Evolutionary conservation across 2,329 filamentous ascomycete genomes (phyloP), one percentile per base, ranked within the genome.

Genomic region (Neoascochyta sp.): DNA sequence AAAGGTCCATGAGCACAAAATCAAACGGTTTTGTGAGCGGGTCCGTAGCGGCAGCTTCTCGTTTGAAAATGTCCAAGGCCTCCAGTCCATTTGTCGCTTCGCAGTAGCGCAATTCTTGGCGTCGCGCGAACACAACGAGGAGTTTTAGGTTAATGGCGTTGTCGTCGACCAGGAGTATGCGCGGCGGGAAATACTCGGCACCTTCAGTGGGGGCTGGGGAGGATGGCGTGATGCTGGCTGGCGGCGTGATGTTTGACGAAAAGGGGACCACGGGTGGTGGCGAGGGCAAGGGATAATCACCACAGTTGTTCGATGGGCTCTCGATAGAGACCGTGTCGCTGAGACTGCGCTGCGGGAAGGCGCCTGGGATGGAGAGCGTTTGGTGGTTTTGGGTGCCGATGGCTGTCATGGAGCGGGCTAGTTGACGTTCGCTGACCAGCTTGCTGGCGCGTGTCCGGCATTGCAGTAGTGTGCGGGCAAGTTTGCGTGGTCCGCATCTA

Each of bases 101-200:
- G 5, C 31, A 32, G 33, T 54, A 59, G 10, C 41, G 43, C 4
- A 56, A 36, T 4, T 41, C 43, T 30, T 60, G 46, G 8, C 54
- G 55, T 25, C 50, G 50, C n/a, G 52, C 49, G 26, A 71, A 72
- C 46, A 70, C 68, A 11, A 64, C 55, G 16, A 61, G 47, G 14
- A 60, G 47, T 24, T 57, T 57, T 20, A 58, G 46, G 26, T 61
- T 61, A 42, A 60, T 59, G 8, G 44, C 43, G 36, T 60, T 60
- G 34, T 60, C 57, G 34, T 60, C 55, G 24, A 59, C 55, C 17
- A 59, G 47, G 9, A 60, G 47, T 13, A 60, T 41, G 16, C 52
- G 45, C 1, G 56, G 54, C 15, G 40, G 51, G 28, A 56, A 57
- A 29, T 57, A 54, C 16, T 50, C 46, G 24, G 22, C 36, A n/a